Percentiles rank a stretch among this genome's conserved stretches.
Evolutionary conservation across 257 asterid genomes (phyloP).

Genomic region (Solanum tarijense): DNA sequence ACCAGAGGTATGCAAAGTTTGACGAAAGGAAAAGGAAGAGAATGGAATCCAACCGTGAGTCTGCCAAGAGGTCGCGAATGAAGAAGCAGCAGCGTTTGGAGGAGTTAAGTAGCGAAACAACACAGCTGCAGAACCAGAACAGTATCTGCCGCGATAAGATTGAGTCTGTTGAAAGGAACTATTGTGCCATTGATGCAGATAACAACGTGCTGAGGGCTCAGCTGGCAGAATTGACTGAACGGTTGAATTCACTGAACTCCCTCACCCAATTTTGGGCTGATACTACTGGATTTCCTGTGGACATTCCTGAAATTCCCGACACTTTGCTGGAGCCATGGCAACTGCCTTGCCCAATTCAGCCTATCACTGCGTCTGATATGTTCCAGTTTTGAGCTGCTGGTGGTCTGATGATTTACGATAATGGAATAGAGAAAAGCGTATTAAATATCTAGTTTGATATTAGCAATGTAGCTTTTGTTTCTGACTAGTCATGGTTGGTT

Average conservation of each 20-base stretch:
- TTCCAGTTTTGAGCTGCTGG: slow-evolving; percentile 30
- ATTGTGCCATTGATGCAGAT: slow-evolving; percentile 25
- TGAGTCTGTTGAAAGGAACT: slow-evolving; percentile 26
- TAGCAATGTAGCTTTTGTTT: background rate
- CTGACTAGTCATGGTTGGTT: background rate
- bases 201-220: slow-evolving; percentile 73
- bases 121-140: slow-evolving; percentile 38
- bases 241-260: slow-evolving; percentile 50
- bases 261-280: slow-evolving; percentile 53
- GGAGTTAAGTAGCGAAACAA: slow-evolving; percentile 36
- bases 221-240: slow-evolving; percentile 60
- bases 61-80: slow-evolving; percentile 74
- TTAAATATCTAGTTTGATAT: background rate
- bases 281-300: slow-evolving; percentile 49
- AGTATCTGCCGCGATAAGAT: slow-evolving; percentile 34
- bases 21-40: slow-evolving; percentile 72
- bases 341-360: slow-evolving; percentile 62
- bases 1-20: slow-evolving; percentile 15
- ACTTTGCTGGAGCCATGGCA: slow-evolving; percentile 75
- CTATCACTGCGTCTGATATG: slow-evolving; percentile 49
- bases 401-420: background rate
- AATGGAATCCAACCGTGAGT: slow-evolving; percentile 75
- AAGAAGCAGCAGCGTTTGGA: slow-evolving; percentile 60
- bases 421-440: background rate
- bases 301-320: slow-evolving; percentile 60